Percentiles rank a stretch among this genome's conserved stretches.
These are phyloP conservation scores for Sclerotinia subarctica DNA, from an alignment of 2,329 filamentous ascomycete species.

Conservation along the genomic window DNA sequence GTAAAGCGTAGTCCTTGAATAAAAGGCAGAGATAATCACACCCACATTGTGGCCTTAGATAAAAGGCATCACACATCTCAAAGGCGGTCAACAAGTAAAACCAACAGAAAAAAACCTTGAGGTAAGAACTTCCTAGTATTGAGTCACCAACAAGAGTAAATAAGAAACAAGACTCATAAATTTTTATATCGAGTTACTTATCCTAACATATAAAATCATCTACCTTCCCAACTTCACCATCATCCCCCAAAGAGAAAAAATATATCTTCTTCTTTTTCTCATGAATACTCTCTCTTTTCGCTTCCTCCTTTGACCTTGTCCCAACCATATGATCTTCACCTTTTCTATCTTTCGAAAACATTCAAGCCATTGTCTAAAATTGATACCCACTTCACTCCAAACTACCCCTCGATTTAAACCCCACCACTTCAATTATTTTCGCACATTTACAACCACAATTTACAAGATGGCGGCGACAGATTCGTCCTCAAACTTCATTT, in stretches of 20 bases:
- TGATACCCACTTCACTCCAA: constrained; percentile 16
- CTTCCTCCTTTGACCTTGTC: background rate
- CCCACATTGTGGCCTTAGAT: background rate
- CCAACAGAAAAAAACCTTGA: background rate
- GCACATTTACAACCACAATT: constrained; percentile 23
- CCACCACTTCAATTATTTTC: constrained; percentile 22
- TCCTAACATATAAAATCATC: no score
- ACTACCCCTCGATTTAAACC: constrained; percentile 20
- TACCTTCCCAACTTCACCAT: background rate
- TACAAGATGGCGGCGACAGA: constrained; percentile 33
- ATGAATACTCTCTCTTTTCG: background rate
- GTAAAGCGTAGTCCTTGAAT: background rate
- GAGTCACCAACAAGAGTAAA: background rate
- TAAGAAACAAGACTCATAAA: background rate
- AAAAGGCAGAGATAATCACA: background rate
- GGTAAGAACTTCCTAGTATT: no score
- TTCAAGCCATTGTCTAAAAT: constrained; percentile 4
- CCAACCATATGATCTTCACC: constrained; percentile 4
- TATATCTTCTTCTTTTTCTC: background rate
- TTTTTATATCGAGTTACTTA: background rate
- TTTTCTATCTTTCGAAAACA: background rate
- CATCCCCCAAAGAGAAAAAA: background rate
- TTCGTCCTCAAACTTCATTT: constrained; percentile 16
- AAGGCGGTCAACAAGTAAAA: background rate
- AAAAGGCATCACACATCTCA: background rate